A percentile compares a stretch with the other conserved stretches of the same genome.
These are phyloP conservation scores for Globisporangium parvum DNA, from an alignment of 352 stramenopile genomes.

Conservation along the genomic window DNA sequence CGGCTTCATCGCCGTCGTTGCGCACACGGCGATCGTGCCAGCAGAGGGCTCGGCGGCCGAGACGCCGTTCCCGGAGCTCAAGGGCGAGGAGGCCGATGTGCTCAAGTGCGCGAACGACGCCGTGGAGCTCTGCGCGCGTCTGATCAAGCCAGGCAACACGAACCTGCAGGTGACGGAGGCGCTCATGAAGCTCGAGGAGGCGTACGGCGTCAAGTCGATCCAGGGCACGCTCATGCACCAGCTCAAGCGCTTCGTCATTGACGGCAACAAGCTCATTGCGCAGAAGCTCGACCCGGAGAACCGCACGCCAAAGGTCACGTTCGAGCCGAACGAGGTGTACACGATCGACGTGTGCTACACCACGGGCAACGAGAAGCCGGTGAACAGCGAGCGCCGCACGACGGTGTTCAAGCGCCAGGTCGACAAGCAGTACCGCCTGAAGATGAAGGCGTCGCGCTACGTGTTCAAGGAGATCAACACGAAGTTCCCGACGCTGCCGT, in stretches of 20 bases:
- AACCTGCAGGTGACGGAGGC: slow-evolving; percentile 95
- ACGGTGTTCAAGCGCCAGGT: slow-evolving; percentile 99
- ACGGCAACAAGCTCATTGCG: slow-evolving; percentile 97
- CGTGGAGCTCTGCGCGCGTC: slow-evolving; percentile 92
- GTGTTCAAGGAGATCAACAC: slow-evolving; percentile 97
- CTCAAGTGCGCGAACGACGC: slow-evolving; percentile 96
- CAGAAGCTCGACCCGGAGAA: slow-evolving; percentile 90
- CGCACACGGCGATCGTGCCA: slow-evolving; percentile 96
- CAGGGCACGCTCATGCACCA: slow-evolving; percentile 99
- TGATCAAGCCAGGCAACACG: slow-evolving; percentile 97
- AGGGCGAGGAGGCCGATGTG: slow-evolving; percentile 90
- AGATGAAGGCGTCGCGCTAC: slow-evolving; percentile 93
- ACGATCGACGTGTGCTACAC: slow-evolving; percentile 98
- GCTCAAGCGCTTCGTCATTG: slow-evolving; percentile 98
- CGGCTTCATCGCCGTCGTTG: slow-evolving; percentile 98
- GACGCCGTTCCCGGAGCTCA: slow-evolving; percentile 46
- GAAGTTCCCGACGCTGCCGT: slow-evolving; percentile 98
- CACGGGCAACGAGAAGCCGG: slow-evolving; percentile 95
- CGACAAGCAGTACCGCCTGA: slow-evolving; percentile 96
- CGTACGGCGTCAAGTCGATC: slow-evolving; percentile 96
- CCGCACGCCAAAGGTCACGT: slow-evolving; percentile 83
- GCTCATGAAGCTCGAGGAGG: slow-evolving; percentile 91
- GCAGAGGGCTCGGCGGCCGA: slow-evolving; percentile 61
- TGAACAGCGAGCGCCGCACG: slow-evolving; percentile 87
- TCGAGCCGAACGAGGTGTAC: slow-evolving; percentile 98